phyloP scores from a whole-genome alignment of 1,139 yeast genomes.

The Suhomyces choctaworum region DNA sequence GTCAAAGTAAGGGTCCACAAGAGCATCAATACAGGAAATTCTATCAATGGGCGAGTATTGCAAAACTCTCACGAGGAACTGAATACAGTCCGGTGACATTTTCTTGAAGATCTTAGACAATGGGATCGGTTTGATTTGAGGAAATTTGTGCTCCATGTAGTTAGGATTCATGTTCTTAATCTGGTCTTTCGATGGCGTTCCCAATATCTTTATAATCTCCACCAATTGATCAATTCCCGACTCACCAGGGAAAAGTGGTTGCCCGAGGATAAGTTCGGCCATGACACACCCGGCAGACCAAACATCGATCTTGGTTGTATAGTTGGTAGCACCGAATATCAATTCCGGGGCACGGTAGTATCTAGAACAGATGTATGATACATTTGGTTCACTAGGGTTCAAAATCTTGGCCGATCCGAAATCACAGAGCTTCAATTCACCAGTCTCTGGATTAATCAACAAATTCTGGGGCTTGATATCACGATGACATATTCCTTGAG shows the following conservation, averaged over 20 bases:
- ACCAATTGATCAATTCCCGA: constrained; percentile 96
- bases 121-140: constrained; percentile 94
- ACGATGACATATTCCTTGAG: constrained; percentile 91
- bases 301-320: constrained; percentile 94
- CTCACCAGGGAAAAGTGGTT: constrained; percentile 96
- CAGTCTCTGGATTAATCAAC: constrained; percentile 80
- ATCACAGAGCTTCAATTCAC: constrained; percentile 88
- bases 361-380: constrained; percentile 92
- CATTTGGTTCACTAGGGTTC: constrained; percentile 89
- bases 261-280: constrained; percentile 94
- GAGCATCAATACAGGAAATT: constrained; percentile 65
- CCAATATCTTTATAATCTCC: constrained; percentile 91
- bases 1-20: constrained; percentile 74
- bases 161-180: constrained; percentile 95
- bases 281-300: constrained; percentile 99
- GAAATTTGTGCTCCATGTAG: constrained; percentile 96
- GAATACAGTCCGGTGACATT: constrained; percentile 59
- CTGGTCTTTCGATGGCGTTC: constrained; percentile 93
- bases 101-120: constrained; percentile 79
- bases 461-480: constrained; percentile 97
- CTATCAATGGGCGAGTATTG: constrained; percentile 79
- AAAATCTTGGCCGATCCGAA: constrained; percentile 97
- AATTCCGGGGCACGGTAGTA: constrained; percentile 95
- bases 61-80: constrained; percentile 57
- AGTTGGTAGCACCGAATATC: constrained; percentile 87